A percentile compares a stretch with the other conserved stretches of the same genome.
Conservation (phyloP, 225 moss, liverwort and hornwort species). For the Pseudisothecium myosuroides region DNA sequence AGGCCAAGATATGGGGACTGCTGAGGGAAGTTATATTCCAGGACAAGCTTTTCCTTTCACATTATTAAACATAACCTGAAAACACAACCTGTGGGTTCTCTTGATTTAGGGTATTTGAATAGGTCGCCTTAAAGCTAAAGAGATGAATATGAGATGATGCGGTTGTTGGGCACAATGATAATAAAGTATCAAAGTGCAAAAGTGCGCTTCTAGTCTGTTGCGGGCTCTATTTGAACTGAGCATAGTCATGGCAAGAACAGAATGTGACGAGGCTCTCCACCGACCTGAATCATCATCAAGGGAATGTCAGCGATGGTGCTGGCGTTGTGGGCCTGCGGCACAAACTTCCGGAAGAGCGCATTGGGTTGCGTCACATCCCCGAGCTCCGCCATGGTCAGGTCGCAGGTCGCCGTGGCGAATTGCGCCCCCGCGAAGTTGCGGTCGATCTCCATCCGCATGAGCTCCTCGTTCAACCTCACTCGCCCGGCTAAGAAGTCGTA, state of each 20-base stretch:
- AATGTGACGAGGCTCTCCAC: not conserved
- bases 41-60: not conserved
- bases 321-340: conserved; percentile 58
- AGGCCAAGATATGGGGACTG: not conserved
- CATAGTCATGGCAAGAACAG: not conserved
- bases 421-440: conserved; percentile 67
- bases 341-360: conserved; percentile 43
- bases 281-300: conserved; percentile 69
- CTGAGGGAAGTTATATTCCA: not conserved
- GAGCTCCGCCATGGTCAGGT: conserved; percentile 48
- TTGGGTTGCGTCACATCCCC: conserved; percentile 75
- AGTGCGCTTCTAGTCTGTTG: not conserved
- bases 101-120: not conserved
- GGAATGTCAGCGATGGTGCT: conserved; percentile 39
- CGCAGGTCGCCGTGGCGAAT: conserved; percentile 43
- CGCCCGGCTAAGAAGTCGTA: conserved; percentile 54
- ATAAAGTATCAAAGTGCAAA: not conserved
- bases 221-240: not conserved
- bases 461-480: conserved; percentile 27
- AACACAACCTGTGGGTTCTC: not conserved
- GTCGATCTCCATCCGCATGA: conserved; percentile 60
- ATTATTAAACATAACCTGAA: not conserved
- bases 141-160: not conserved
- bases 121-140: not conserved
- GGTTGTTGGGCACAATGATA: not conserved